Evolutionary conservation across 148 eudicot species (phyloP), one percentile per base, ranked within the genome.

Genomic region (Rhododendron vialii): DNA sequence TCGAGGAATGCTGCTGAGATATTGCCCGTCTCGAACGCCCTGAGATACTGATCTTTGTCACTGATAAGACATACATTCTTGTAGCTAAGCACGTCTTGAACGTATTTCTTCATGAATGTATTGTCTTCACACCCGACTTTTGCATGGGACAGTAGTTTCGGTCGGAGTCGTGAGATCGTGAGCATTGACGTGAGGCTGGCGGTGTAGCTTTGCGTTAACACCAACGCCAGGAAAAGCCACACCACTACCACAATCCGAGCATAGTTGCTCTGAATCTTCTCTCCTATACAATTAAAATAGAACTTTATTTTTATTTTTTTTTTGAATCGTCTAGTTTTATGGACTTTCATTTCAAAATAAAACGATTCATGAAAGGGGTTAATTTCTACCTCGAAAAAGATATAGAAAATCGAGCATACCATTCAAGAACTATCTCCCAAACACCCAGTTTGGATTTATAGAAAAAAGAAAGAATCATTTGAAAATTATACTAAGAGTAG

Each of bases 141-240:
- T 18, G 86, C 84, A 30, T 90, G 83, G 50, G 11, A 61, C 20
- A 0, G 83, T 61, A 0, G 7, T 35, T 33, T 83, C 79, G 86
- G 86, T 9, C 45, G 22, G 0, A 87, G 86, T 13, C 47, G 41
- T 28, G 78, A 45, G 41, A 77, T 48, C 2, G 90, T 91, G 35
- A 91, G 90, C 88, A 88, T 88, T 69, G 92, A 91, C 7, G 91
- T 43, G n/a, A 89, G 88, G 57, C 83, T 88, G 8, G 91, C 91
- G 5, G 87, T 85, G 81, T 88, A 89, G 65, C 91, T 89, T 76
- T 76, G 81, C 0, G 87, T 85, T 24, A 91, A 28, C 14, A 86
- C 38, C 20, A 89, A 7, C 30, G 81, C 89, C 30, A 89, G 55
- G 47, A 91, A 88, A 6, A 89, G 63, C 92, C 92, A 91, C 47